These are phyloP conservation scores for Colletotrichum sidae DNA, from an alignment of 2,329 filamentous ascomycete genomes.

Conservation along the genomic window DNA sequence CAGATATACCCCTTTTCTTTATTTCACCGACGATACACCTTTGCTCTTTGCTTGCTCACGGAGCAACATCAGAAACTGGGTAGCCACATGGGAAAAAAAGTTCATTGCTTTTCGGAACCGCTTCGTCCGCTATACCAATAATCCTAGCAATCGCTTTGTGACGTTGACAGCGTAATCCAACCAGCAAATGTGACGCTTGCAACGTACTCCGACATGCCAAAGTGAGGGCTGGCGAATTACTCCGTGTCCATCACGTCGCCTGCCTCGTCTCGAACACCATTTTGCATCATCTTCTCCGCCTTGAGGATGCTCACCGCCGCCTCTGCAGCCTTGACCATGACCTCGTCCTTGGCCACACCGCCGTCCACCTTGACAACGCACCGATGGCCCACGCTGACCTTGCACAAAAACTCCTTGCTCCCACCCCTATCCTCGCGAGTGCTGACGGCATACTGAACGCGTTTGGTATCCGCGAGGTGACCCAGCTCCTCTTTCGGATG, in stretches of 20 bases:
- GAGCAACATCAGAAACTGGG: background rate
- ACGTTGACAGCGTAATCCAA: background rate
- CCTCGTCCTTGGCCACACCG: constrained; percentile 63
- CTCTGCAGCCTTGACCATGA: constrained; percentile 66
- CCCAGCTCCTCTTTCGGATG: constrained; percentile 79
- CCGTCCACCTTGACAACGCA: constrained; percentile 58
- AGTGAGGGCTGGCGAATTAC: background rate
- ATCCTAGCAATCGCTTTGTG: too few species aligned
- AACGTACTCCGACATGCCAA: background rate
- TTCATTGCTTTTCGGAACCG: background rate
- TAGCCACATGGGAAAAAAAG: background rate
- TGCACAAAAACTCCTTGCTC: constrained; percentile 54
- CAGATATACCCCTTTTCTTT: background rate
- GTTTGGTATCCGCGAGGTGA: constrained; percentile 61
- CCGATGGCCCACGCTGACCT: constrained; percentile 60
- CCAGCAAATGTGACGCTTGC: background rate
- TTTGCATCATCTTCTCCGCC: constrained; percentile 17
- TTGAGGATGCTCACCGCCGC: constrained; percentile 55
- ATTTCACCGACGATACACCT: background rate
- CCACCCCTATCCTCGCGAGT: constrained; percentile 37
- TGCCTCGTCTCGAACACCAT: background rate
- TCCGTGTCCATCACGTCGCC: background rate
- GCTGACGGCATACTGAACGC: constrained; percentile 65
- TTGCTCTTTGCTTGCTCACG: background rate
- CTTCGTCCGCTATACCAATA: too few species aligned